These are phyloP conservation scores for Rhypophila decipiens DNA, from an alignment of 495 filamentous ascomycete genomes.

Conservation along the genomic window DNA sequence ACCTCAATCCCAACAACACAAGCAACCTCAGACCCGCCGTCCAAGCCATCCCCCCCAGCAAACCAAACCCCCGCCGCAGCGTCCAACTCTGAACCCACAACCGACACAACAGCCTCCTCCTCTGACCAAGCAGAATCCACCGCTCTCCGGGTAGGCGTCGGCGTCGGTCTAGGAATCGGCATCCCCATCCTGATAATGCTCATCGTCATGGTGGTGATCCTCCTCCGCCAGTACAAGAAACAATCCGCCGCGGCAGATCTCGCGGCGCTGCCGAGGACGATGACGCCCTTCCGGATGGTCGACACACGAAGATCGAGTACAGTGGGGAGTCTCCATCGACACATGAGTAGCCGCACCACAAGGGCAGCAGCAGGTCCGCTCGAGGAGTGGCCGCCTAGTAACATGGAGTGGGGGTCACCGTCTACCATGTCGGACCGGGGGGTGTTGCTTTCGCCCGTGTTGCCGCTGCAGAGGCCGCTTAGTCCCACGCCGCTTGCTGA, in stretches of 20 bases:
- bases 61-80: neutral
- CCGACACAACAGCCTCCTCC: neutral
- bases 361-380: neutral
- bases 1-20: neutral
- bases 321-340: neutral
- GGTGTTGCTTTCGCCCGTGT: neutral
- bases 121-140: neutral
- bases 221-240: neutral
- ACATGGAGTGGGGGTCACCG: neutral
- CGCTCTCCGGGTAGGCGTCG: conserved; percentile 8
- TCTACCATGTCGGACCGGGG: neutral
- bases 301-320: neutral
- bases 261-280: neutral
- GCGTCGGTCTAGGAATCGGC: conserved; percentile 14
- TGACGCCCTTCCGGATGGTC: neutral
- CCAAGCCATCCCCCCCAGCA: too few species aligned
- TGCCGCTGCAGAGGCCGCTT: neutral
- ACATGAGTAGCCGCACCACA: neutral
- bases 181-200: neutral
- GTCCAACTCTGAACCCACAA: neutral
- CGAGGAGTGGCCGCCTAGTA: neutral
- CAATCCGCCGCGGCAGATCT: neutral
- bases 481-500: neutral
- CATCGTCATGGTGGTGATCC: neutral
- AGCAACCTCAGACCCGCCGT: too few species aligned